Conservation (phyloP, 1,284 basidiomycete species). For the Gymnopus androsaceus region DNA sequence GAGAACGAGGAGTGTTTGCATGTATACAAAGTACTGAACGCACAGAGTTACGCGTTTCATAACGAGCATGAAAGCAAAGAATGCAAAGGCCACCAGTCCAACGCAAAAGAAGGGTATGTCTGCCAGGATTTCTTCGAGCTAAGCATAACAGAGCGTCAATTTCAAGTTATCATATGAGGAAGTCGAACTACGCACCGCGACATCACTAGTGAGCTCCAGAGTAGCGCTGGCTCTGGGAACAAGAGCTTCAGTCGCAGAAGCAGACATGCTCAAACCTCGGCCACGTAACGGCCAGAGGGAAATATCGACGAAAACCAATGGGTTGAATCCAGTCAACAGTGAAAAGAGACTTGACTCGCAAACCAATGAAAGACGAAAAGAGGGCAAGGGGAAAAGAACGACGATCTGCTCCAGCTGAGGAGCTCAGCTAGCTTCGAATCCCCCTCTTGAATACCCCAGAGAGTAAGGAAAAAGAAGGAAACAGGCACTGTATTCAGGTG, state of each 20-base stretch:
- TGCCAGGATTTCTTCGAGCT: conserved; percentile 62
- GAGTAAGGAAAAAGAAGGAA: conserved; percentile 6
- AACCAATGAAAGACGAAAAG: conserved; percentile 4
- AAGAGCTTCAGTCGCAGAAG: neutral
- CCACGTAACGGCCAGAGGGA: neutral
- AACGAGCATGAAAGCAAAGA: conserved; percentile 61
- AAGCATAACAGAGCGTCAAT: conserved; percentile 5
- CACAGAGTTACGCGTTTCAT: conserved; percentile 61
- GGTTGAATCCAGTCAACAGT: conserved; percentile 11
- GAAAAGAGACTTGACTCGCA: conserved; percentile 15
- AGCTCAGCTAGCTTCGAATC: neutral
- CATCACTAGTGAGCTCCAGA: conserved; percentile 25
- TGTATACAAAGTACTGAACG: conserved; percentile 28
- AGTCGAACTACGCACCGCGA: conserved; percentile 24
- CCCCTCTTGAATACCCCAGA: neutral
- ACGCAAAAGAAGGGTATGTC: conserved; percentile 71
- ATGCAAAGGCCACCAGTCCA: conserved; percentile 66
- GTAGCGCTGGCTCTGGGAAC: conserved; percentile 2
- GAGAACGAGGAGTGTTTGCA: conserved; percentile 7
- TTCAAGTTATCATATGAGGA: neutral
- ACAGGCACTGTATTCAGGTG: neutral
- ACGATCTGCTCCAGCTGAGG: neutral
- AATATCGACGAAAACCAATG: neutral
- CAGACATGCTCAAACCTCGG: conserved; percentile 2
- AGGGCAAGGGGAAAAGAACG: conserved; percentile 6